phyloP scores from a whole-genome alignment of 768 basidiomycete genomes.

The Mycena epipterygia region DNA sequence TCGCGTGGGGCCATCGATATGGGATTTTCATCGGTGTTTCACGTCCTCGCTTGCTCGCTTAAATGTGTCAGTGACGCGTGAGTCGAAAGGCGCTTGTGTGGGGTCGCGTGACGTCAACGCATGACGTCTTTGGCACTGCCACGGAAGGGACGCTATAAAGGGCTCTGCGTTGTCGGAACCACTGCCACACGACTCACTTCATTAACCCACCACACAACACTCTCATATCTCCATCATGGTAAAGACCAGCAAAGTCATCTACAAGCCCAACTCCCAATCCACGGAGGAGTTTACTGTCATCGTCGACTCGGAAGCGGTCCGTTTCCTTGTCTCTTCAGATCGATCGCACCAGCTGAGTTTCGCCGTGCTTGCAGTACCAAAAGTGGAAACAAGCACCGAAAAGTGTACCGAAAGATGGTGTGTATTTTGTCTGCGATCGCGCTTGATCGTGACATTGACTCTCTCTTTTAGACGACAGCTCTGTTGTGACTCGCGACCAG shows the following conservation, averaged over 20 bases:
- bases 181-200: background rate
- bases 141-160: background rate
- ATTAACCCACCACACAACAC: conserved; percentile 28
- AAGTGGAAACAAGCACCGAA: conserved; percentile 87
- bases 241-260: conserved; percentile 77
- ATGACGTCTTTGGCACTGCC: background rate
- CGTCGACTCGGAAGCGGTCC: conserved; percentile 75
- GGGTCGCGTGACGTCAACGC: conserved; percentile 4
- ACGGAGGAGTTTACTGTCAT: conserved; percentile 82
- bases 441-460: conserved; percentile 36
- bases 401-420: too few relatives aligned
- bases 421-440: conserved; percentile 41
- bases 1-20: background rate
- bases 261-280: conserved; percentile 73
- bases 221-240: conserved; percentile 50
- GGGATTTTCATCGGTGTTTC: conserved; percentile 11
- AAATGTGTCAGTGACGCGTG: too few relatives aligned
- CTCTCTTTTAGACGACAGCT: conserved; percentile 58
- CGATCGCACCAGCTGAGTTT: conserved; percentile 6
- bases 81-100: too few relatives aligned
- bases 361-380: conserved; percentile 63
- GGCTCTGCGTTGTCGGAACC: background rate
- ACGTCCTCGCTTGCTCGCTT: background rate
- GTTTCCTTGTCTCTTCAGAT: conserved; percentile 35
- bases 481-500: conserved; percentile 70